Conservation (phyloP, 2,329 filamentous ascomycete species). For the Alternaria longipes region DNA sequence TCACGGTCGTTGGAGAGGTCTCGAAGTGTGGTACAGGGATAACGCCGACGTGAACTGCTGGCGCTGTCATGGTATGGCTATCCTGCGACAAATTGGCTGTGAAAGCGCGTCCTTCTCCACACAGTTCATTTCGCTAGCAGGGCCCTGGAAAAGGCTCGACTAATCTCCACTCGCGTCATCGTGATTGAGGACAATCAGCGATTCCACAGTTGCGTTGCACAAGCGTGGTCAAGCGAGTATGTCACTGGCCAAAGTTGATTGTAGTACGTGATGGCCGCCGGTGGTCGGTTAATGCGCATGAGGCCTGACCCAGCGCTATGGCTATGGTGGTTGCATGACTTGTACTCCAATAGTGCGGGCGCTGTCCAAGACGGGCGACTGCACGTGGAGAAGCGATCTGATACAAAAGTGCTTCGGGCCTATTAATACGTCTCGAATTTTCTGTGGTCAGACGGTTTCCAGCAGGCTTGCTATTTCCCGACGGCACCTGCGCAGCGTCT, state of each 20-base stretch:
- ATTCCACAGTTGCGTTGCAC: constrained; percentile 31
- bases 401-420: constrained; percentile 27
- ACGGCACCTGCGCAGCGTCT: constrained; percentile 5
- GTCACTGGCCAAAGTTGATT: constrained; percentile 28
- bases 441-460: constrained; percentile 5
- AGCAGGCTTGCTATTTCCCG: constrained; percentile 6
- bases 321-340: constrained; percentile 44
- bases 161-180: constrained; percentile 42
- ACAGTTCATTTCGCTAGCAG: constrained; percentile 51
- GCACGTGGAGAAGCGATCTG: constrained; percentile 40
- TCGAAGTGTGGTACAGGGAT: constrained; percentile 33
- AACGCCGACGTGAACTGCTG: constrained; percentile 27
- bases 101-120: constrained; percentile 48
- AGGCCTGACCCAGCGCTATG: constrained; percentile 40
- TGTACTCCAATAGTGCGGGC: constrained; percentile 35
- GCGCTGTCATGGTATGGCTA: constrained; percentile 29
- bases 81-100: constrained; percentile 46
- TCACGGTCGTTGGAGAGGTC: constrained; percentile 17
- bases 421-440: constrained; percentile 12
- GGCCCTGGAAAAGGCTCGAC: constrained; percentile 30
- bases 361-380: constrained; percentile 26
- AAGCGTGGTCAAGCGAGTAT: constrained; percentile 31
- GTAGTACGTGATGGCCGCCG: constrained; percentile 25
- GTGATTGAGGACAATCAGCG: constrained; percentile 25
- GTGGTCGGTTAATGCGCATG: constrained; percentile 31